A percentile compares a stretch with the other conserved stretches of the same genome.
phyloP scores from a whole-genome alignment of 2,329 filamentous ascomycete species.

The Fusarium oxysporum region DNA sequence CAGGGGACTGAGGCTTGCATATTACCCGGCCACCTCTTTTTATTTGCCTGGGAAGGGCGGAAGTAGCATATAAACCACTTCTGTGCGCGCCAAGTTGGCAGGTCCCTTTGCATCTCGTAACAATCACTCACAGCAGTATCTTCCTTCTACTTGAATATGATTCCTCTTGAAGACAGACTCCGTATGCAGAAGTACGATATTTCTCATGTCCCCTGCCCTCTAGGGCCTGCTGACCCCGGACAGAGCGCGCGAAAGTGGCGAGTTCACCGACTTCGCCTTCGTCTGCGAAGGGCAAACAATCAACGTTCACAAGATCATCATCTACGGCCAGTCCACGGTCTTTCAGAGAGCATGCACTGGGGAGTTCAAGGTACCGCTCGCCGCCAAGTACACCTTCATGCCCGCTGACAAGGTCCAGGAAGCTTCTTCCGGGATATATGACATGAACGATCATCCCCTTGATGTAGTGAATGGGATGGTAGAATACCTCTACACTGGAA shows the following conservation, averaged over 20 bases:
- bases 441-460: not conserved
- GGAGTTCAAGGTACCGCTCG: not conserved
- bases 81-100: not conserved
- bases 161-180: not conserved
- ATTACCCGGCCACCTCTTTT: rapidly evolving
- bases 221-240: rapidly evolving
- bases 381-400: rapidly evolving
- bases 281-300: not conserved
- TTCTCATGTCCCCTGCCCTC: rapidly evolving
- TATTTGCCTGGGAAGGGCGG: rapidly evolving
- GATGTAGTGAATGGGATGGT: not conserved
- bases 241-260: not conserved
- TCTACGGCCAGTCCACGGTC: not conserved
- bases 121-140: rapidly evolving
- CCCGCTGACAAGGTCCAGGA: not conserved
- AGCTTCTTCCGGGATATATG: not conserved
- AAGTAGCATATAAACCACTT: not conserved
- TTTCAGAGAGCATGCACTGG: conserved; percentile 1
- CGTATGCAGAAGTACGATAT: not conserved
- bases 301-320: not conserved
- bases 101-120: not conserved
- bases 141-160: not conserved
- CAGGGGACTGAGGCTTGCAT: not conserved
- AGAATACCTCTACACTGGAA: not conserved
- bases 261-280: conserved; percentile 12